Evolutionary conservation across 2,329 filamentous ascomycete species (phyloP).

Genomic region (Aspergillus neotritici): DNA sequence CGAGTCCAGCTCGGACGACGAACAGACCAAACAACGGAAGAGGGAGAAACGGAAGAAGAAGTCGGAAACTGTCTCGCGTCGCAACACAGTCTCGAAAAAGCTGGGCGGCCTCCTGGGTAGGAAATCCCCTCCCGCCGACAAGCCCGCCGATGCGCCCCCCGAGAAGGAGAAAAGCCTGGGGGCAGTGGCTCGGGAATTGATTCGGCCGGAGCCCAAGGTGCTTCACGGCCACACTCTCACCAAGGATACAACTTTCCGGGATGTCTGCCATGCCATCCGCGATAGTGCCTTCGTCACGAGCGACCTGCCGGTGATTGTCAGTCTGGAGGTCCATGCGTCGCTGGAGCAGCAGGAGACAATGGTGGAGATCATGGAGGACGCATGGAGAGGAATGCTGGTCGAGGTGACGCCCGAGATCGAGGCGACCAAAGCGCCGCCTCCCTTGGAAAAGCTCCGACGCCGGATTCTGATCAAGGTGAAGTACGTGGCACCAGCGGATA

Average conservation of each 20-base stretch:
- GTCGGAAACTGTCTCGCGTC: constrained; percentile 6
- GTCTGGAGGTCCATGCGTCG: constrained; percentile 83
- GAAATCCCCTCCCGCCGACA: constrained; percentile 10
- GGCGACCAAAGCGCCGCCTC: constrained; percentile 54
- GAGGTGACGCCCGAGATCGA: constrained; percentile 55
- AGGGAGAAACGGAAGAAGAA: constrained; percentile 17
- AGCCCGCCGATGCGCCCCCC: background rate
- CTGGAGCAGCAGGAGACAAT: constrained; percentile 81
- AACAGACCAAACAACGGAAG: constrained; percentile 15
- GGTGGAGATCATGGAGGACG: constrained; percentile 88
- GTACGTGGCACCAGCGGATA: constrained; percentile 48
- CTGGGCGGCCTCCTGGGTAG: constrained; percentile 18
- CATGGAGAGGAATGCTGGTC: constrained; percentile 72
- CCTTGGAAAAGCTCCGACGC: constrained; percentile 63
- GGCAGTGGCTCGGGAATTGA: constrained; percentile 5
- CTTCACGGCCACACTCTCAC: constrained; percentile 84
- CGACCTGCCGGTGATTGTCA: constrained; percentile 80
- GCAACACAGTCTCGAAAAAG: constrained; percentile 17
- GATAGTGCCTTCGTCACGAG: constrained; percentile 72
- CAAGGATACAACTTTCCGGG: constrained; percentile 76
- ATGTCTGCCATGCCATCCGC: constrained; percentile 74
- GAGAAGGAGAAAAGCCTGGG: background rate
- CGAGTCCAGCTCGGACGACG: constrained; percentile 20
- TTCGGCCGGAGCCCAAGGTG: constrained; percentile 67
- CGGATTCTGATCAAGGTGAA: constrained; percentile 86